Evolutionary conservation across 2,329 filamentous ascomycete species (phyloP).

Genomic region (Lasiodiplodia hormozganensis): DNA sequence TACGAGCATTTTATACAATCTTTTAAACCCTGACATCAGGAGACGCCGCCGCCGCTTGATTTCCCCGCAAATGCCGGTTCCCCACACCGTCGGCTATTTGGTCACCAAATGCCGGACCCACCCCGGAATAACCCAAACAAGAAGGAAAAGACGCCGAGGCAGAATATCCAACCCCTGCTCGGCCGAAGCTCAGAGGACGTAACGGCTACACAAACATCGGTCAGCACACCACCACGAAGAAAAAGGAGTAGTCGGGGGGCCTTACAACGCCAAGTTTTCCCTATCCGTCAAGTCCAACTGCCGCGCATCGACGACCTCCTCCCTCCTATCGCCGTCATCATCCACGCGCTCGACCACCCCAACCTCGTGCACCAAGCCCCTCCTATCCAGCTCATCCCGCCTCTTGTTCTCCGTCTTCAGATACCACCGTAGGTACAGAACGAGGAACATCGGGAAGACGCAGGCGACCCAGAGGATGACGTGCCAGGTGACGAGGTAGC

Average conservation of each 20-base stretch:
- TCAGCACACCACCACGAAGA: not conserved
- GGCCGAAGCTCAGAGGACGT: not conserved
- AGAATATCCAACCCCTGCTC: not conserved
- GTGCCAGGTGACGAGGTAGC: slow-evolving; percentile 42
- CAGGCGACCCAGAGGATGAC: slow-evolving; percentile 46
- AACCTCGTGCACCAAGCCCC: slow-evolving; percentile 32
- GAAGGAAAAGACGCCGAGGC: too few species aligned
- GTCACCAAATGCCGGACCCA: not conserved
- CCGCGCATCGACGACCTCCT: slow-evolving; percentile 17
- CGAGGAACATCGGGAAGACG: slow-evolving; percentile 49
- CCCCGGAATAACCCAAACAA: too few species aligned
- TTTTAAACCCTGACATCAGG: not conserved
- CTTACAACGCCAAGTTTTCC: slow-evolving; percentile 30
- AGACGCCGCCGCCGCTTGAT: not conserved
- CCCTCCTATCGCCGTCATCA: slow-evolving; percentile 1
- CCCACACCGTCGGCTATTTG: slow-evolving; percentile 13
- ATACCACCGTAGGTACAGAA: slow-evolving; percentile 50
- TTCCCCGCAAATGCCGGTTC: not conserved
- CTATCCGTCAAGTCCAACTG: slow-evolving; percentile 28
- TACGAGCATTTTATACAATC: not conserved
- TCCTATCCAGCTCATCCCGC: slow-evolving; percentile 38
- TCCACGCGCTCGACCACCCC: not conserved
- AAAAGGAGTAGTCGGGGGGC: too few species aligned
- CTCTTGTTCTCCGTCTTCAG: slow-evolving; percentile 51
- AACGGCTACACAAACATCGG: not conserved